Evolutionary conservation across 106 monocot species (phyloP), one percentile per base, ranked within the genome.

Genomic region (Hemerocallis citrina): DNA sequence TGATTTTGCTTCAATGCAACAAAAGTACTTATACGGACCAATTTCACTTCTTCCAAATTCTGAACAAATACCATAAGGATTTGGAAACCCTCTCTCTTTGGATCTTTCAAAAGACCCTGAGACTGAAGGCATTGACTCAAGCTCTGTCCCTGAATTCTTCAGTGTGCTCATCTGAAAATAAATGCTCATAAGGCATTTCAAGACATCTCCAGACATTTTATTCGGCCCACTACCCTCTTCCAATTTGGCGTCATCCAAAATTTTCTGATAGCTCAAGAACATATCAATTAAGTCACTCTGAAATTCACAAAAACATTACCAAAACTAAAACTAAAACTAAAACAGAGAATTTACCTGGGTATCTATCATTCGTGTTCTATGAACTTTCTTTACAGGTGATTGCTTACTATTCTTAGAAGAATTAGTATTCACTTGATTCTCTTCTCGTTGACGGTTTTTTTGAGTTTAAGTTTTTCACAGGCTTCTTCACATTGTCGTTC

Each of bases 11-110:
- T 85, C 78, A 52, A 85, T 43, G 17, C 70, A 52, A 22, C 29
- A 25, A 39, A 85, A 73, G 33, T 59, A 49, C 69, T 81, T 81
- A 42, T 89, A 89, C 13, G 85, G 78, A 11, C 89, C 89, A 37
- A 89, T 47, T 25, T 89, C 85, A 35, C 81, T 75, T 52, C 45
- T 76, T 29, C 75, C 81, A 52, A 89, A 74, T 43, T 76, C 75
- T 35, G 63, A 35, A 43, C 65, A 73, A 4, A 79, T 70, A 51
- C 56, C 63, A 44, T 85, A 89, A 8, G 85, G 89, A 56, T 85
- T 85, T 35, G 34, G 57, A 37, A 65, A 67, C 14, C 59, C 38
- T 13, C 29, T 8, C 16, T 62, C 62, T 48, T 76, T 73, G 16
- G 55, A 68, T 43, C 41, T 63, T 8, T 66, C 78, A 15, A 45